A percentile compares a stretch with the other conserved stretches of the same genome.
These are phyloP conservation scores for Trypanosoma mega DNA, from an alignment of 208 protist genomes.

Conservation along the genomic window DNA sequence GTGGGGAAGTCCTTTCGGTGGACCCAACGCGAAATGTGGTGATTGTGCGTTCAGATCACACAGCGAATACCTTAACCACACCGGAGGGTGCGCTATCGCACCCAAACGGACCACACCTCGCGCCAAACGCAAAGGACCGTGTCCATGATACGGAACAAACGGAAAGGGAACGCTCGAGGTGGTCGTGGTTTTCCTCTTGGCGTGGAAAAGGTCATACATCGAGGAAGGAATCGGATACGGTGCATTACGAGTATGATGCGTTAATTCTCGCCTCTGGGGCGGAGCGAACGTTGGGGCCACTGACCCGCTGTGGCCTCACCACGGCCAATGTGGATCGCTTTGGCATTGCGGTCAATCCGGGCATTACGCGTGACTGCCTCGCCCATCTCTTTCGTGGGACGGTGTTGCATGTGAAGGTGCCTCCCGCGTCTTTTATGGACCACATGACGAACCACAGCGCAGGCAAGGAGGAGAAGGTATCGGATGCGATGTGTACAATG, in stretches of 20 bases:
- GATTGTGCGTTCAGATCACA: slow-evolving; percentile 30
- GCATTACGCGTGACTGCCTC: slow-evolving; percentile 73
- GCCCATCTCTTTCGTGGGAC: slow-evolving; percentile 60
- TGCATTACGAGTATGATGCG: slow-evolving; percentile 69
- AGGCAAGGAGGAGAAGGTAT: background rate
- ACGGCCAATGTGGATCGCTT: slow-evolving; percentile 50
- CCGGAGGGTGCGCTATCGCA: background rate
- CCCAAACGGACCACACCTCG: too few species aligned
- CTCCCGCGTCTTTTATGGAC: slow-evolving; percentile 59
- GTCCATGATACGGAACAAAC: too few species aligned
- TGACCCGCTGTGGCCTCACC: slow-evolving; percentile 28
- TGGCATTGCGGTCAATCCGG: slow-evolving; percentile 78
- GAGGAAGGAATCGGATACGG: background rate
- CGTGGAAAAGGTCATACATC: too few species aligned
- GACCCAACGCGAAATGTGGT: slow-evolving; percentile 48
- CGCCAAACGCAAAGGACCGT: too few species aligned
- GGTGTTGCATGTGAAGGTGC: slow-evolving; percentile 80
- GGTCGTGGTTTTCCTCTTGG: too few species aligned
- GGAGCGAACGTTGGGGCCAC: slow-evolving; percentile 45
- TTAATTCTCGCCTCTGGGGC: slow-evolving; percentile 77
- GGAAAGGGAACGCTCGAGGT: too few species aligned
- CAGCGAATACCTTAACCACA: background rate
- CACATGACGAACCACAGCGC: slow-evolving; percentile 35
- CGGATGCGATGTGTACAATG: background rate
- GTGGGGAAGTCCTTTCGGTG: slow-evolving; percentile 55